Evolutionary conservation across 1,139 yeast genomes (phyloP), one percentile per base, ranked within the genome.

Genomic region (Pneumocystis murina): DNA sequence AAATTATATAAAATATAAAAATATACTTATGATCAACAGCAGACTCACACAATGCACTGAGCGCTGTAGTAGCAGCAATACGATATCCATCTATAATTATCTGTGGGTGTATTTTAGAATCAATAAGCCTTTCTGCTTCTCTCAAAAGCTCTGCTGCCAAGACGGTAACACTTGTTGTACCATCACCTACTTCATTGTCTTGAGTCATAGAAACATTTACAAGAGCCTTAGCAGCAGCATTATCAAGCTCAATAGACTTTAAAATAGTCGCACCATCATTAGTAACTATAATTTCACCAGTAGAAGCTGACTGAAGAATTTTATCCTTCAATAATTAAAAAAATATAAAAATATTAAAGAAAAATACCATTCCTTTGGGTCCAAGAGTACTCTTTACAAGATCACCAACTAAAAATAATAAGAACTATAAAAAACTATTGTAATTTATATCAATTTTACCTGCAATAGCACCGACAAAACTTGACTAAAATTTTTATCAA

Each of bases 151-250:
- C 98, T 16, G 97, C 92, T 63, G 94, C 83, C 65, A 92, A 78
- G 16, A 92, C 97, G 0, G 97, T 90, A 41, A 92, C 99, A n/a
- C 96, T 88, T 0, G 99, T 92, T 60, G 99, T 92, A 69, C 99
- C 99, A 75, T 92, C 99, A 64, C 99, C 98, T 71, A 92, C 95
- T 75, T 92, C 97, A 74, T 92, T 97, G 73, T 92, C 99, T 78
- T 92, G 99, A 54, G 92, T 97, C 75, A 92, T 92, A 63, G 97
- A 86, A 67, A 92, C 87, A 74, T 92, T 92, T 48, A 94, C 98
- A 70, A 92, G 80, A 10, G 94, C 98, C 74, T 92, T 92, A 43
- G 98, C 99, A 2, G 98, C 98, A 16, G 98, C 98, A 71, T 94
- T 92, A 72, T 91, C 97, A 71, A 92, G 83, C 10, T 98, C 97